Percentiles rank a stretch among this genome's conserved stretches.
Evolutionary conservation across 176 grass and related monocot species (phyloP).

Genomic region (Aegilops sharonensis): DNA sequence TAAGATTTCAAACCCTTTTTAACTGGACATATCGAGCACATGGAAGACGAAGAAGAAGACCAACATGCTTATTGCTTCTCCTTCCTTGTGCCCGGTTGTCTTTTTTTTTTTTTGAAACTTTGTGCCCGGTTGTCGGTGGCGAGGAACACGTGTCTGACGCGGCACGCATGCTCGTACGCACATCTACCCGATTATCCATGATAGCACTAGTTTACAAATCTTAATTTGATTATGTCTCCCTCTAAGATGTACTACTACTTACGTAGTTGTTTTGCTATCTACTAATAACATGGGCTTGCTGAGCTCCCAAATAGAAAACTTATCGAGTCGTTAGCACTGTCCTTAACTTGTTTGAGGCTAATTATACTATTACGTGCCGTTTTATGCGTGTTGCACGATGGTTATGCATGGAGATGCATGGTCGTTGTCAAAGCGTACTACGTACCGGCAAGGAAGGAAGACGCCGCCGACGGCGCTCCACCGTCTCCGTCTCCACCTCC

Average conservation of each 20-base stretch:
- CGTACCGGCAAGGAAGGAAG: conserved; percentile 22
- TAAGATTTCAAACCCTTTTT: not conserved
- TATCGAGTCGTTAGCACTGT: not conserved
- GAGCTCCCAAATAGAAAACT: not conserved
- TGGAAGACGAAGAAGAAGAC: not conserved
- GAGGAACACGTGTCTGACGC: not conserved
- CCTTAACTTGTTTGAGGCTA: not conserved
- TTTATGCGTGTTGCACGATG: not conserved
- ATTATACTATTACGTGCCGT: not conserved
- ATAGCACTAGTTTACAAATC: not conserved
- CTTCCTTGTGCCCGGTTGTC: not conserved
- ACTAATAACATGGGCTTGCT: not conserved
- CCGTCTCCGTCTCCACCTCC: not conserved
- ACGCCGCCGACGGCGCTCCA: not conserved
- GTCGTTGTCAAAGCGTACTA: not conserved
- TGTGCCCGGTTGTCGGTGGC: not conserved
- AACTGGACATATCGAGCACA: not conserved
- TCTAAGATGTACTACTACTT: no score
- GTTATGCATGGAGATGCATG: not conserved
- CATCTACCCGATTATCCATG: not conserved
- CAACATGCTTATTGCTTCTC: not conserved
- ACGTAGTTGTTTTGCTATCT: no score
- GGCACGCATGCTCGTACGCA: not conserved
- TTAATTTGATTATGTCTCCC: no score
- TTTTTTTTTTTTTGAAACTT: no score